These are phyloP conservation scores for Populus tremula DNA, from an alignment of 345 rosid genomes.

Conservation along the genomic window DNA sequence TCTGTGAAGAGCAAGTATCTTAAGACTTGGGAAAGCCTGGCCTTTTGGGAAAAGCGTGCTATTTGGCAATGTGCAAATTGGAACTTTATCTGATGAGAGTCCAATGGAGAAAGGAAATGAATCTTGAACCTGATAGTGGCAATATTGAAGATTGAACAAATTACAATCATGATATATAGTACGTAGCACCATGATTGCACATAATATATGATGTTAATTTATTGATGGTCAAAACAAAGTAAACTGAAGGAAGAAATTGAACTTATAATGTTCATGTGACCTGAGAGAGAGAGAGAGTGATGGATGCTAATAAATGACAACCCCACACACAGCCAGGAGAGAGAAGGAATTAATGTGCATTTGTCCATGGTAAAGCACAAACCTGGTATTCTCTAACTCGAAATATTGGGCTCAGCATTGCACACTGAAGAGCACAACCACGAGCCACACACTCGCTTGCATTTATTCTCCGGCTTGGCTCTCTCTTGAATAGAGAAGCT, in stretches of 20 bases:
- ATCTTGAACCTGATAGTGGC: constrained; percentile 59
- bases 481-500: constrained; percentile 43
- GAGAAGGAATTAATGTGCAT: no score
- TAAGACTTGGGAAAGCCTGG: constrained; percentile 69
- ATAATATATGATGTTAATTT: no score
- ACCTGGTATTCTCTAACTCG: constrained; percentile 94
- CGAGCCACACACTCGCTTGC: constrained; percentile 71
- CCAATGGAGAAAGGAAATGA: constrained; percentile 77
- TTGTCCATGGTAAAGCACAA: background rate
- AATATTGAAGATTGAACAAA: background rate
- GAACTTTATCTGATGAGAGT: constrained; percentile 48
- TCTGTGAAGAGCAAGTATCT: constrained; percentile 68
- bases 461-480: constrained; percentile 62
- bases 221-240: no score
- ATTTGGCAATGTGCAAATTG: constrained; percentile 30
- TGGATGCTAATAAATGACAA: no score
- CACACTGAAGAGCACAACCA: constrained; percentile 75
- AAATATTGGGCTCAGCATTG: constrained; percentile 76
- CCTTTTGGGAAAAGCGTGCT: constrained; percentile 75
- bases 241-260: no score
- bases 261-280: no score
- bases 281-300: no score
- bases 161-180: no score
- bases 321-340: no score
- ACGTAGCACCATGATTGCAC: background rate